phyloP scores from a whole-genome alignment of 306 rosid species.

The Spatholobus suberectus region DNA sequence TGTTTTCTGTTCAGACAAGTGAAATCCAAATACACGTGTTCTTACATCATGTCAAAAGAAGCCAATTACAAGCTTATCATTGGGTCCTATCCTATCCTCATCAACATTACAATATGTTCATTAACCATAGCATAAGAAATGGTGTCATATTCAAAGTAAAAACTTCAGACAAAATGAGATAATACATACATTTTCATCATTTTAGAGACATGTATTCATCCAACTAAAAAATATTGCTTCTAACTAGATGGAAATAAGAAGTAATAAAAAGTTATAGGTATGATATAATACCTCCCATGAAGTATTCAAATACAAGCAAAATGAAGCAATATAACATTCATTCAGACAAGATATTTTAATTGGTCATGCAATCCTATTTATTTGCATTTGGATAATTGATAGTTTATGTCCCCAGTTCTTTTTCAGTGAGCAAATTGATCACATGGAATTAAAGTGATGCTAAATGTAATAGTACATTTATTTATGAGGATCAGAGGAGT shows the following conservation, averaged over 20 bases:
- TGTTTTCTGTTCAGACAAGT: conserved; percentile 25
- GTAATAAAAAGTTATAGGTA: background rate
- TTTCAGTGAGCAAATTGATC: background rate
- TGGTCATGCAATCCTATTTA: background rate
- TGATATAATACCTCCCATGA: background rate
- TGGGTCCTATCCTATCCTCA: background rate
- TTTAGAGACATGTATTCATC: background rate
- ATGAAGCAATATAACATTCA: background rate
- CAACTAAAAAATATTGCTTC: conserved; percentile 1
- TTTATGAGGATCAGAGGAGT: background rate
- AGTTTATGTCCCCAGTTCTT: background rate
- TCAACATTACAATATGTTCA: conserved; percentile 24
- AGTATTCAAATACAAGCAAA: background rate
- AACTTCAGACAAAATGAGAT: background rate
- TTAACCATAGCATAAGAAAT: conserved; percentile 22
- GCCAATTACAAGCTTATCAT: conserved; percentile 34
- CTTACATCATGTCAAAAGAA: conserved; percentile 24
- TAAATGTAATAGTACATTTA: background rate
- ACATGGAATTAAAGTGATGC: background rate
- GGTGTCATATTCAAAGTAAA: conserved; percentile 19
- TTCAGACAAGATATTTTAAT: background rate
- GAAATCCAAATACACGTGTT: conserved; percentile 16
- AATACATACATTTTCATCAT: background rate
- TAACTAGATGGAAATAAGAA: conserved; percentile 29
- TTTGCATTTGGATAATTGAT: background rate